Evolutionary conservation across 352 stramenopile species (phyloP), one percentile per base, ranked within the genome.

Genomic region (Aphanomyces cochlioides): DNA sequence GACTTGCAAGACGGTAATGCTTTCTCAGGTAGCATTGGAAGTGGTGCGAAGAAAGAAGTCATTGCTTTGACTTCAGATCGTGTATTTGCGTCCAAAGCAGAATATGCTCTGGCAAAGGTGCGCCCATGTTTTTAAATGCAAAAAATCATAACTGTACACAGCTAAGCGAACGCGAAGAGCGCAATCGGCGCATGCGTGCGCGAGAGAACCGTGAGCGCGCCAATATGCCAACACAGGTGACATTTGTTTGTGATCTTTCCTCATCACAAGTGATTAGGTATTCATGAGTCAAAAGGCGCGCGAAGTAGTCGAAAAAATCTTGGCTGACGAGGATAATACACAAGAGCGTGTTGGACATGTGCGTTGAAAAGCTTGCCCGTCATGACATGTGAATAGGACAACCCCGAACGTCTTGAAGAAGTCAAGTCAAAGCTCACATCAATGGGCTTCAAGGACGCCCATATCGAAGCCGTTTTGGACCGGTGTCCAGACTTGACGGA

Each of bases 171-270:
- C 64, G 64, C 73, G 56, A 74, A 63, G 78, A 87, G 66, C 79
- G 85, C 13, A 97, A 97, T 74, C 84, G 88, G 38, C 78, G 83
- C 37, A 82, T 86, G 73, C 87, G 88, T 17, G 74, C 90, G 60
- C 82, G 93, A n/a, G 92, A 98, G 80, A 96, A 95, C 56, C 83
- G 92, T 43, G 85, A 96, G 64, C 90, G 91, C 76, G 92, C 93
- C 7, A 98, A 98, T 77, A 73, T 85, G 43, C 77, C 86, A 39
- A 91, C 90, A 71, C 77, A 81, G 21, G 63, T 69, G 12, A 19
- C 28, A 56, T 67, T 56, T 56, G 1, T 65, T 56, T 2, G 1
- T 53, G 13, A 57, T 53, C 45, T n/a, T 19, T 53, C 10, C 34
- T 2, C 13, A 66, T 1, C 12, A 12, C 10, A 59, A 7, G 36